Percentiles rank a stretch among this genome's conserved stretches.
phyloP scores from a whole-genome alignment of 2,329 filamentous ascomycete genomes.

The Diaporthe citri region DNA sequence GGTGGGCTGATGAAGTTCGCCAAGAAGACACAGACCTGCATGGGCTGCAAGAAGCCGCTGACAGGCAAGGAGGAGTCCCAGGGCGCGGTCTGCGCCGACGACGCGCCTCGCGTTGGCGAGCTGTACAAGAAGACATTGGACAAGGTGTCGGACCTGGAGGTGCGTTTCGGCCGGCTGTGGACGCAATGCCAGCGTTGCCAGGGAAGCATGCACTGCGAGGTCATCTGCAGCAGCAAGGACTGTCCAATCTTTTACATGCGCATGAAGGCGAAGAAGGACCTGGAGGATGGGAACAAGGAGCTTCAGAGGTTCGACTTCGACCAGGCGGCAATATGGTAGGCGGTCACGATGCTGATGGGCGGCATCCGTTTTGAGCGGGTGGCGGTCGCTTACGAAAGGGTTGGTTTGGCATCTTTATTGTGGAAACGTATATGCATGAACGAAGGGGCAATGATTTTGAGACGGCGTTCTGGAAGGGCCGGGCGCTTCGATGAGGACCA shows the following conservation, averaged over 20 bases:
- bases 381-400: not conserved
- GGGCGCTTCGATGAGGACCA: constrained; percentile 12
- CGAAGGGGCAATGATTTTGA: not conserved
- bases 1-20: constrained; percentile 98
- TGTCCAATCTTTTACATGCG: constrained; percentile 99
- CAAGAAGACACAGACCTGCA: constrained; percentile 97
- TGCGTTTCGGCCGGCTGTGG: constrained; percentile 93
- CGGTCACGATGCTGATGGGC: not conserved
- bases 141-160: constrained; percentile 91
- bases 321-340: constrained; percentile 73
- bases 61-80: constrained; percentile 81
- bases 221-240: constrained; percentile 96
- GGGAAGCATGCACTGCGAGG: constrained; percentile 97
- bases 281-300: constrained; percentile 94
- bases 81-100: constrained; percentile 91
- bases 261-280: constrained; percentile 99
- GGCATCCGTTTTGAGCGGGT: not conserved
- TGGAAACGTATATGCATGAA: constrained; percentile 8
- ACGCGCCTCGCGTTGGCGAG: constrained; percentile 87
- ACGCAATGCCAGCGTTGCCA: constrained; percentile 98
- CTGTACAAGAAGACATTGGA: constrained; percentile 92
- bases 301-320: constrained; percentile 90
- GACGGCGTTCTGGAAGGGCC: constrained; percentile 20
- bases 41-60: constrained; percentile 98
- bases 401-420: constrained; percentile 1